Evolutionary conservation across 2,329 filamentous ascomycete species (phyloP).

Genomic region (Verticillium nonalfalfae): DNA sequence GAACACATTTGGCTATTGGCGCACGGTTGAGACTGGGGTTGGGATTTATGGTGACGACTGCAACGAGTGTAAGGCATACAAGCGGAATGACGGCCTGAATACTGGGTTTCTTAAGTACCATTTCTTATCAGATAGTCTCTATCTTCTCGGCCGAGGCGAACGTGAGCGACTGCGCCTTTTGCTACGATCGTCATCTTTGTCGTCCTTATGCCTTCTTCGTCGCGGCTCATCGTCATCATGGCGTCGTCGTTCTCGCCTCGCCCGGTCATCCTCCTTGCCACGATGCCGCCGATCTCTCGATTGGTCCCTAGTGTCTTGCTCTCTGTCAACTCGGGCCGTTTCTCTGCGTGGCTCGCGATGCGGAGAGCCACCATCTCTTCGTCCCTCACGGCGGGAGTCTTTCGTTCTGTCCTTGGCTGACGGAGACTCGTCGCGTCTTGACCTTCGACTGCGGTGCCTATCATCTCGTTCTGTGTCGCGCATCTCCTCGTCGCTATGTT

Average conservation of each 20-base stretch:
- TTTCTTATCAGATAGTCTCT: neutral
- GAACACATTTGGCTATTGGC: neutral
- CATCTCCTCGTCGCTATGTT: conserved; percentile 17
- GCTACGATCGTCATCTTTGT: conserved; percentile 10
- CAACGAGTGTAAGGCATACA: neutral
- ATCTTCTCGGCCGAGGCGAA: conserved; percentile 4
- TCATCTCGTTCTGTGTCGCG: conserved; percentile 21
- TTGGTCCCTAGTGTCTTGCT: conserved; percentile 16
- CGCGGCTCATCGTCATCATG: neutral
- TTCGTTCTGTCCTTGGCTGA: conserved; percentile 13
- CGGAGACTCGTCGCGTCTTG: conserved; percentile 30
- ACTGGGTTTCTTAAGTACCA: neutral
- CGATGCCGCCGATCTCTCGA: conserved; percentile 17
- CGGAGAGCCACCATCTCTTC: conserved; percentile 16
- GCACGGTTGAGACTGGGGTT: neutral
- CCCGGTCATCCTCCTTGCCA: conserved; percentile 20
- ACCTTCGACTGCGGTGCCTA: conserved; percentile 19
- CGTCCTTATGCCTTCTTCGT: conserved; percentile 9
- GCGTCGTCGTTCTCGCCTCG: conserved; percentile 15
- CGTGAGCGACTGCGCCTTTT: conserved; percentile 10
- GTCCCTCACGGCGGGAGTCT: conserved; percentile 16
- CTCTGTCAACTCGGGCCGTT: conserved; percentile 7
- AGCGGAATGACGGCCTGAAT: neutral
- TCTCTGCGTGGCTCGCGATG: conserved; percentile 21
- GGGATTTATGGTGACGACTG: neutral